phyloP scores from a whole-genome alignment of 2,329 filamentous ascomycete genomes.

The Fusarium sp. region DNA sequence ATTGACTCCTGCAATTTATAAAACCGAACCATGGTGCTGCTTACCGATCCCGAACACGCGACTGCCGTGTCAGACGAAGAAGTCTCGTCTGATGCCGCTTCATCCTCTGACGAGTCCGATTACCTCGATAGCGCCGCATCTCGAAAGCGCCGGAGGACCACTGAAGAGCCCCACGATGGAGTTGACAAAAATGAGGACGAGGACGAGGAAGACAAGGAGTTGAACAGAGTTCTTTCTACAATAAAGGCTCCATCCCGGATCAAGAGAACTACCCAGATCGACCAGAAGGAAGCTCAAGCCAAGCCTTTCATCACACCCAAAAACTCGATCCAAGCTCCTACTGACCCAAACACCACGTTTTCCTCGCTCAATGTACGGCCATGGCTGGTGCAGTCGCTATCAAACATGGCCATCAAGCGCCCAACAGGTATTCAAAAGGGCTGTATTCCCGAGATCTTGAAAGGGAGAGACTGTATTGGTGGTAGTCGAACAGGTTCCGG shows the following conservation, averaged over 20 bases:
- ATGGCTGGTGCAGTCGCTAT: constrained; percentile 88
- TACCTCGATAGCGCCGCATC: constrained; percentile 61
- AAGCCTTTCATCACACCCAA: constrained; percentile 42
- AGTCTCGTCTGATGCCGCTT: constrained; percentile 30
- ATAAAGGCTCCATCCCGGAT: constrained; percentile 68
- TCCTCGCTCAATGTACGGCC: constrained; percentile 79
- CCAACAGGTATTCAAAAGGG: constrained; percentile 94
- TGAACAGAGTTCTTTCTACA: constrained; percentile 56
- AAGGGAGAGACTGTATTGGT: constrained; percentile 93
- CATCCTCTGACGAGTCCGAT: constrained; percentile 61
- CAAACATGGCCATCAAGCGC: constrained; percentile 81
- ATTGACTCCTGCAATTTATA: constrained; percentile 44
- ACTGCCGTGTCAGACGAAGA: constrained; percentile 36
- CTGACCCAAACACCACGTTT: constrained; percentile 74
- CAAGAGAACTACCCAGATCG: constrained; percentile 55
- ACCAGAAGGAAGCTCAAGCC: constrained; percentile 38
- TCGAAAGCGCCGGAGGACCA: constrained; percentile 62
- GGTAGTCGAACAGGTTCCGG: constrained; percentile 95
- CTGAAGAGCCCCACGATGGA: constrained; percentile 46
- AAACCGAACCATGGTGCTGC: constrained; percentile 41
- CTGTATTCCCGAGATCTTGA: constrained; percentile 92
- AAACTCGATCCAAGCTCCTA: constrained; percentile 63
- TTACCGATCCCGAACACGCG: constrained; percentile 37
- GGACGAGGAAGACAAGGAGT: constrained; percentile 51
- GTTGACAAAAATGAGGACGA: constrained; percentile 47